Base-by-base conservation (phyloP, 2,329 filamentous ascomycete genomes). In the Pseudogymnoascus sp. region DNA sequence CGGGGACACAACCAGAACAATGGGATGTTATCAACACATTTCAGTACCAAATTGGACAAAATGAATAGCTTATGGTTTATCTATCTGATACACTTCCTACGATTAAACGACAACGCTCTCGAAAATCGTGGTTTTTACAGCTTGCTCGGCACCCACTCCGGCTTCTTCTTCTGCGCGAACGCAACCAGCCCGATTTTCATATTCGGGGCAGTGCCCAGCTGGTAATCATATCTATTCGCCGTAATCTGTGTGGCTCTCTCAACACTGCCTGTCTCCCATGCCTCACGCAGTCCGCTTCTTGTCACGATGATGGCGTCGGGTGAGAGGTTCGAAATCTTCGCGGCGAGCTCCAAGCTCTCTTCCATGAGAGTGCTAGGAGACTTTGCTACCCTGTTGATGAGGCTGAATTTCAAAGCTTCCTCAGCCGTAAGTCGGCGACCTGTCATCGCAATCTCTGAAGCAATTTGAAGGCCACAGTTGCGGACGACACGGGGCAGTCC, bases 231-330 rank as follows among this genome's bases (percentile, higher is more conserved):
- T 73, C 86, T 81, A 1, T 81, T 81, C 45, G 82, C 78, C n/a
- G 81, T 78, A 62, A 88, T 73, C 69, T 83, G 85, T 76, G 84
- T 81, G 0, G 81, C 81, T 40, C 82, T 79, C 21, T 82, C 79
- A 60, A 89, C 74, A 68, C 83, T 73, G 60, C 77, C 78, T 34
- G 83, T 82, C 69, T 90, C 88, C 88, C 88, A 92, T 0, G 86
- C 88, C 66, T 89, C 75, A 73, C 88, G 83, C 63, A 93, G 70
- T 0, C 88, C 90, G 69, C 86, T 86, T 29, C 88, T 81, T 64
- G 81, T 88, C 16, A 91, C 86, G 68, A 93, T 83, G 36, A 93
- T 82, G 3, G 87, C 81, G 75, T 93, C 90, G 1, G 90, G 90
- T 65, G 85, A 89, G 72, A 88, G 85, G 62, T 72, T 79, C 4